Evolutionary conservation across 2,329 filamentous ascomycete genomes (phyloP).

Genomic region (Aspergillus cejpii): DNA sequence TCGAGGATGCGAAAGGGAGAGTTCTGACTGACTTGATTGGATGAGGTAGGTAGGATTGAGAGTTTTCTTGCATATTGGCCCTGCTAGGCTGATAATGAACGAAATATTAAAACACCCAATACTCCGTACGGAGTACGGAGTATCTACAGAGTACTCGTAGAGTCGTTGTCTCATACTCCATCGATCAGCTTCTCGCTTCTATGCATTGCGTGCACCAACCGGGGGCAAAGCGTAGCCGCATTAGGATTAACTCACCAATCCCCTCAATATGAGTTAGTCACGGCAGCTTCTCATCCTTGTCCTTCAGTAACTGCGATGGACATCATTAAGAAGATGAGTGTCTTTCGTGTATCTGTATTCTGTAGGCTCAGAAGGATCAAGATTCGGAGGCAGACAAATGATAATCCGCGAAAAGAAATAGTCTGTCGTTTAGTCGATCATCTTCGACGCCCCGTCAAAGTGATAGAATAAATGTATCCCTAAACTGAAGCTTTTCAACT

Average conservation of each 20-base stretch:
- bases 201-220: neutral
- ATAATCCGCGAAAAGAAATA: neutral
- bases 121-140: no score
- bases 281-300: neutral
- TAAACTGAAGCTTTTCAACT: neutral
- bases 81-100: no score
- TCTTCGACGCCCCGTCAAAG: neutral
- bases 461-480: neutral
- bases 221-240: neutral
- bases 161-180: neutral
- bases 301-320: neutral
- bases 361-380: neutral
- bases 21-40: no score
- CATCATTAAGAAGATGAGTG: neutral
- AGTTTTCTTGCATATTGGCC: no score
- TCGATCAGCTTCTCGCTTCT: neutral
- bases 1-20: no score
- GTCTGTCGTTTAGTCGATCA: neutral
- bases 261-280: neutral
- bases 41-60: no score
- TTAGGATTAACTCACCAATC: neutral
- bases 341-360: neutral
- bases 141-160: no score
- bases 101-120: neutral
- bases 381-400: neutral